phyloP scores from a whole-genome alignment of 768 basidiomycete species.

The Collybiopsis luxurians region DNA sequence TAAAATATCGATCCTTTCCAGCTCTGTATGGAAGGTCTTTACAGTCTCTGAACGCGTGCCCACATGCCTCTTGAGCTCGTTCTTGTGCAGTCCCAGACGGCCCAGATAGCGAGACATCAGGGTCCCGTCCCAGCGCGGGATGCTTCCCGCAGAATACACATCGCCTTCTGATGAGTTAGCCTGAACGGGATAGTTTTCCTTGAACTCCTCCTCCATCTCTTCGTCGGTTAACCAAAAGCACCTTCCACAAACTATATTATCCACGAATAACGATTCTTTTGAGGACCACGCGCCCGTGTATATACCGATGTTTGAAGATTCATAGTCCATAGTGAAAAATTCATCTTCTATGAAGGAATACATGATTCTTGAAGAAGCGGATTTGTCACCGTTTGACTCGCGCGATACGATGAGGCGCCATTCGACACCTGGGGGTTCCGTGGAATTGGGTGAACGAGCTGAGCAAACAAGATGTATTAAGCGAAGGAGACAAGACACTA shows the following conservation, averaged over 20 bases:
- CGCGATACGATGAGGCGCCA: constrained; percentile 16
- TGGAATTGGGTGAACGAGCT: not conserved
- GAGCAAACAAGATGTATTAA: not conserved
- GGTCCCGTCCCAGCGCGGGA: not conserved
- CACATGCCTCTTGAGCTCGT: constrained; percentile 21
- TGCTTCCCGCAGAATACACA: not conserved
- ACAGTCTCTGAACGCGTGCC: constrained; percentile 21
- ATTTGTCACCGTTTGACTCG: not conserved
- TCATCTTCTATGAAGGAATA: constrained; percentile 23
- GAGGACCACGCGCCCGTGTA: not conserved
- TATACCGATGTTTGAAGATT: constrained; percentile 2
- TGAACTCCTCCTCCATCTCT: constrained; percentile 2
- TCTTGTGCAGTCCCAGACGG: constrained; percentile 21
- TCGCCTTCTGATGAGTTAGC: not conserved
- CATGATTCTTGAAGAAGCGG: constrained; percentile 10
- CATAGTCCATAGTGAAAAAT: constrained; percentile 18
- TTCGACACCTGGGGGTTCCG: constrained; percentile 14
- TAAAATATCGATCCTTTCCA: constrained; percentile 25
- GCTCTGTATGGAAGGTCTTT: constrained; percentile 22
- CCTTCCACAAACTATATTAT: constrained; percentile 23
- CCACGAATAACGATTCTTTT: constrained; percentile 17
- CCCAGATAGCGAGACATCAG: constrained; percentile 7
- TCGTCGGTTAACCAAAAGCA: constrained; percentile 21
- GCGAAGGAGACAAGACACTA: not conserved
- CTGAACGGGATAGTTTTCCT: not conserved